Evolutionary conservation across 2,329 filamentous ascomycete species (phyloP).

Genomic region (Chrysoporthe austroafricana): DNA sequence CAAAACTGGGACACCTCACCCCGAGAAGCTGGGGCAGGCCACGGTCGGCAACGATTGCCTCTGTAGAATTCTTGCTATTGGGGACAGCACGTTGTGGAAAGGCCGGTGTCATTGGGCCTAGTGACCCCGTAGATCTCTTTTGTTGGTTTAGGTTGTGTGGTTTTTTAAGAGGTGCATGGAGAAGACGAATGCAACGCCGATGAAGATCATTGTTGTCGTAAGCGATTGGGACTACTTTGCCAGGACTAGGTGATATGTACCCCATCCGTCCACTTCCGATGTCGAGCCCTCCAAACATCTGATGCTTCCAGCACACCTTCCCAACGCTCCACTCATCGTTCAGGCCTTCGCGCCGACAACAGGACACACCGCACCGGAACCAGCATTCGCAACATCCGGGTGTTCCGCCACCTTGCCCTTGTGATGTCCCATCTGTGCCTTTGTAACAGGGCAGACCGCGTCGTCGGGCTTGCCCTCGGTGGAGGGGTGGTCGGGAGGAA

Average conservation of each 20-base stretch:
- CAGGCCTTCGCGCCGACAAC: conserved; percentile 41
- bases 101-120: background rate
- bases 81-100: background rate
- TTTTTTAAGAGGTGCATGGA: background rate
- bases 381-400: conserved; percentile 38
- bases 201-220: background rate
- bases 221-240: background rate
- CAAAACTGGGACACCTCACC: no score
- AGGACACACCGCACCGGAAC: conserved; percentile 42
- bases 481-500: conserved; percentile 45
- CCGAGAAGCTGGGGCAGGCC: no score
- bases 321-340: background rate
- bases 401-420: conserved; percentile 45
- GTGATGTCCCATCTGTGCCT: conserved; percentile 47
- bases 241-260: background rate
- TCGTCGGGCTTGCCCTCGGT: conserved; percentile 38
- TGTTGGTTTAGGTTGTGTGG: background rate
- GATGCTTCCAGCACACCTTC: background rate
- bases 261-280: background rate
- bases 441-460: conserved; percentile 47
- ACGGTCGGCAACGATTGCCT: no score
- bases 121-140: background rate
- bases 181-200: background rate
- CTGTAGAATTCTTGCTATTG: background rate
- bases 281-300: background rate